Conservation (phyloP, 2,329 filamentous ascomycete species). For the Pseudonectria foliicola region DNA sequence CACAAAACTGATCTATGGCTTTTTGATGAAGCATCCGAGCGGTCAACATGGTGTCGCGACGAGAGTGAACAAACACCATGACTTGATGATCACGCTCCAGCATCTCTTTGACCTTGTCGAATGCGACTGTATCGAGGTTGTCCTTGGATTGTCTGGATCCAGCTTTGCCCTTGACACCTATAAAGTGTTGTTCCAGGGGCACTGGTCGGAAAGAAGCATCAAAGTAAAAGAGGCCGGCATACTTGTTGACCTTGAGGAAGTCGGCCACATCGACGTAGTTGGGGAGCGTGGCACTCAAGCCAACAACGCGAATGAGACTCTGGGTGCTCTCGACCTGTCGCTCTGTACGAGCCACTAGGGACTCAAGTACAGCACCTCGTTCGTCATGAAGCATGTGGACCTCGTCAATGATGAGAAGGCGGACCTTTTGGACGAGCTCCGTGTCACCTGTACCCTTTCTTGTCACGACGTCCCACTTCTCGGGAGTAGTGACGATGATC, state of each 20-base stretch:
- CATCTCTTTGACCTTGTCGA: slow-evolving; percentile 95
- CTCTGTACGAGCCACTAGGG: slow-evolving; percentile 88
- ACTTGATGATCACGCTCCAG: slow-evolving; percentile 86
- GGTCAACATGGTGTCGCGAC: slow-evolving; percentile 86
- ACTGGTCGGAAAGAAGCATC: slow-evolving; percentile 93
- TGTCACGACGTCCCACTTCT: slow-evolving; percentile 99
- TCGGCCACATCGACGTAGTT: slow-evolving; percentile 97
- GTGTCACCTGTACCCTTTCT: slow-evolving; percentile 96
- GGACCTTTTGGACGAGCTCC: slow-evolving; percentile 93
- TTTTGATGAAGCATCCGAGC: slow-evolving; percentile 81
- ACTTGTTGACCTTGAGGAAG: slow-evolving; percentile 91
- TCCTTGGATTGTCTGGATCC: slow-evolving; percentile 76
- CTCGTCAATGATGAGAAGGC: slow-evolving; percentile 94
- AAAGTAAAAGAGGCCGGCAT: slow-evolving; percentile 93
- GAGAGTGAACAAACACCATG: slow-evolving; percentile 98
- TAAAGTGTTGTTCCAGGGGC: slow-evolving; percentile 92
- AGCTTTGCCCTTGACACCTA: slow-evolving; percentile 89
- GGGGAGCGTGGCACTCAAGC: slow-evolving; percentile 88
- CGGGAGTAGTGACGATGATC: slow-evolving; percentile 96
- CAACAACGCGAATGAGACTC: slow-evolving; percentile 91
- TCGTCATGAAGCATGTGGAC: slow-evolving; percentile 99
- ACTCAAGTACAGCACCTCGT: slow-evolving; percentile 90
- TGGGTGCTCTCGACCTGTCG: slow-evolving; percentile 97
- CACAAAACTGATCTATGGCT: slow-evolving; percentile 70
- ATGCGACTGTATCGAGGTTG: slow-evolving; percentile 79